Base-by-base conservation (phyloP, 2,329 filamentous ascomycete genomes). In the Aquanectria penicillioides region DNA sequence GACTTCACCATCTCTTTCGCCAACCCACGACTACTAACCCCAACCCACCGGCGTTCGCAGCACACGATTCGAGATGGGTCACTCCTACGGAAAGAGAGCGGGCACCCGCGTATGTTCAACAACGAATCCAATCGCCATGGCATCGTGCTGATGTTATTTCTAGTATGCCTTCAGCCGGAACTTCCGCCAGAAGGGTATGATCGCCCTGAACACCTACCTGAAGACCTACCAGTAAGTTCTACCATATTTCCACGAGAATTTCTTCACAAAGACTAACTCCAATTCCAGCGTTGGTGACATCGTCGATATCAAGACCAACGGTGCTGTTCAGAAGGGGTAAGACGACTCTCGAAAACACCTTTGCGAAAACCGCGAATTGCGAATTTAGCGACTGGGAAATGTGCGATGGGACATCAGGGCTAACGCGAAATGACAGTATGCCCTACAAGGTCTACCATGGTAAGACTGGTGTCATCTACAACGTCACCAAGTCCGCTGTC, bases 401-500 rank as follows among this genome's bases (percentile, higher is more conserved):
- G 9, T 26, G 46, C 36, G 44, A 44, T 29, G 47, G 29, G 57
- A 48, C 40, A 49, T 31, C 26, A 46, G 40, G 63, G 66, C 78
- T 82, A 69, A 81, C 71, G 66, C 52, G 64, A 59, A 50, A 62
- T 61, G 73, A 79, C 75, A 93, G 93, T 86, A 95, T 97, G 93
- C 94, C 94, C 75, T 93, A 94, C 90, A 97, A 97, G 89, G 91
- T 97, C 84, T 97, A 97, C 90, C 94, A 98, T 88, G 95, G 94
- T 78, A 98, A 98, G 92, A 97, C 94, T 68, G 93, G 93, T 79
- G 92, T 97, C 75, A 85, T 97, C 83, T 97, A 97, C 92, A 99
- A 99, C 87, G 95, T 99, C 76, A 95, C 94, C 84, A 97, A 97
- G 89, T 91, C 88, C 75, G 92, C 95, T 70, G 93, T 99, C 79